These are phyloP conservation scores for Monilinia polystroma DNA, from an alignment of 2,329 filamentous ascomycete genomes.

Conservation along the genomic window DNA sequence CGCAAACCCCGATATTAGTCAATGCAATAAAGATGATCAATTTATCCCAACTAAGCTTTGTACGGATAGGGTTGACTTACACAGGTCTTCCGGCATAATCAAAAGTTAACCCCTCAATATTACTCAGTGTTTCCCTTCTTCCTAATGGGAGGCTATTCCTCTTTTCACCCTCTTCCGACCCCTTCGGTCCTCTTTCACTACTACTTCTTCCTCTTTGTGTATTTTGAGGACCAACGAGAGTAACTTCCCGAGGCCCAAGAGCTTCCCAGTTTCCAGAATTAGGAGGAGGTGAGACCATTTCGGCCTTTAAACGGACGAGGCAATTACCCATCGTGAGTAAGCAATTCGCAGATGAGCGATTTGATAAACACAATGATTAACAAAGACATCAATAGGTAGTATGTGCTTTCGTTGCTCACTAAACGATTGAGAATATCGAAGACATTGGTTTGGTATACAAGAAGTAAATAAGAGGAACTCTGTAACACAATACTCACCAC, in stretches of 20 bases:
- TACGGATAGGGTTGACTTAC: background rate
- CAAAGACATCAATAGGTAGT: background rate
- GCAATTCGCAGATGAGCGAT: background rate
- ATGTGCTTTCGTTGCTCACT: background rate
- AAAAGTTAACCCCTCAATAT: slow-evolving; percentile 8
- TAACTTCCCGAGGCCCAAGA: background rate
- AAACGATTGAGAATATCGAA: background rate
- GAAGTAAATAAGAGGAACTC: background rate
- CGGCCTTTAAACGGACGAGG: background rate
- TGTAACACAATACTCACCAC: background rate
- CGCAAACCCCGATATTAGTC: background rate
- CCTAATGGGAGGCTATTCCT: background rate
- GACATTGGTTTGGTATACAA: background rate
- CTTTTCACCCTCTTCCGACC: fast-evolving
- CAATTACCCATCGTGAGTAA: slow-evolving; percentile 2
- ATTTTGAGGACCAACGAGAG: background rate
- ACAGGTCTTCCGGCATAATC: slow-evolving; percentile 18
- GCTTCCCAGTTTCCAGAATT: slow-evolving; percentile 5
- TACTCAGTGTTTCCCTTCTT: slow-evolving; percentile 7
- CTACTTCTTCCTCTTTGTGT: background rate
- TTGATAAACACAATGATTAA: background rate
- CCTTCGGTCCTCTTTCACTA: background rate
- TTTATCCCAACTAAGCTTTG: background rate
- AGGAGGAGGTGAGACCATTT: slow-evolving; percentile 3
- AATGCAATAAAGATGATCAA: background rate